Percentiles rank a stretch among this genome's conserved stretches.
phyloP scores from a whole-genome alignment of 2,329 filamentous ascomycete species.

The Colletotrichum costaricense region DNA sequence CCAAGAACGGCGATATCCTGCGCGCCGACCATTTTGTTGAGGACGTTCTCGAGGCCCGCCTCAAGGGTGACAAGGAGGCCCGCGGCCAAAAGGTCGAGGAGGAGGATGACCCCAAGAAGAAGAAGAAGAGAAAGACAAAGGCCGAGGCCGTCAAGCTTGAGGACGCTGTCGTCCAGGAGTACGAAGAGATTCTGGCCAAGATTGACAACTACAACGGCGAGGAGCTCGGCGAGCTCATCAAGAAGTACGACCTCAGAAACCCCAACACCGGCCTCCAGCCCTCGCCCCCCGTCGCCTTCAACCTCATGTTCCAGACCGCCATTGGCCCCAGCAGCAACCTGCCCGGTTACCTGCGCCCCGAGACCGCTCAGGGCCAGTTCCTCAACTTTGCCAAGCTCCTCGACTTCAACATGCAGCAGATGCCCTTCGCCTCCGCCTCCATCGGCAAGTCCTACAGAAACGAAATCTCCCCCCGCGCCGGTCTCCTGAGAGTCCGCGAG shows the following conservation, averaged over 20 bases:
- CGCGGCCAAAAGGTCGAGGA: conserved; percentile 84
- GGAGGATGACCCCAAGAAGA: conserved; percentile 78
- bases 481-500: conserved; percentile 92
- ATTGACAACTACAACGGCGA: conserved; percentile 96
- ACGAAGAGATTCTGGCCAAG: conserved; percentile 88
- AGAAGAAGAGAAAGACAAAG: conserved; percentile 87
- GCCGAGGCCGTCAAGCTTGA: conserved; percentile 86
- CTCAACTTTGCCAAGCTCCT: conserved; percentile 96
- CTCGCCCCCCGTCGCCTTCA: conserved; percentile 88
- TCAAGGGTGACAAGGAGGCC: conserved; percentile 93
- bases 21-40: conserved; percentile 97
- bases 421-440: conserved; percentile 97
- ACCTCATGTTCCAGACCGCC: conserved; percentile 97
- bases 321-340: conserved; percentile 93
- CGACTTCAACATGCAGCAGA: conserved; percentile 93
- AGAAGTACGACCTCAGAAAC: conserved; percentile 91
- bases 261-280: conserved; percentile 82
- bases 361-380: conserved; percentile 98
- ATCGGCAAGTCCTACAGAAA: conserved; percentile 99
- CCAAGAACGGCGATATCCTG: conserved; percentile 96
- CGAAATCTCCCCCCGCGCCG: conserved; percentile 93
- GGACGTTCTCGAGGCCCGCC: conserved; percentile 86
- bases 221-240: conserved; percentile 88
- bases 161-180: conserved; percentile 87
- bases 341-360: conserved; percentile 87